Evolutionary conservation across 1,139 yeast genomes (phyloP).

Genomic region (Geotrichum klebahnii): DNA sequence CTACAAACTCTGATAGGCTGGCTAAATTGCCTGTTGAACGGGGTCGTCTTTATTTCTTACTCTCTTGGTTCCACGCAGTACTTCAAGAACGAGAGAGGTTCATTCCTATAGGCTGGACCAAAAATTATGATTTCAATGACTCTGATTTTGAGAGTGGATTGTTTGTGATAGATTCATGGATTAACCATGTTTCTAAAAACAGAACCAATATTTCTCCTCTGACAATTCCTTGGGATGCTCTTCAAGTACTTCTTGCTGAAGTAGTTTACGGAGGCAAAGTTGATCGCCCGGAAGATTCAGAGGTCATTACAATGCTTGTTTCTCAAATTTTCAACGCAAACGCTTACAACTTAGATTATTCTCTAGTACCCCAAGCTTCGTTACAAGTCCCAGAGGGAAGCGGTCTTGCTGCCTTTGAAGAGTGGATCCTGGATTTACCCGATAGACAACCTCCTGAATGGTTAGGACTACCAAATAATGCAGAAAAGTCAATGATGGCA

Average conservation of each 20-base stretch:
- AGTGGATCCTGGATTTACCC: slow-evolving; percentile 58
- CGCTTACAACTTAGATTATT: slow-evolving; percentile 41
- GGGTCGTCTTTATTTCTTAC: slow-evolving; percentile 49
- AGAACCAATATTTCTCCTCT: slow-evolving; percentile 48
- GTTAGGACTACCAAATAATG: slow-evolving; percentile 54
- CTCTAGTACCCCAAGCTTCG: slow-evolving; percentile 36
- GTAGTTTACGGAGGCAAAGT: slow-evolving; percentile 75
- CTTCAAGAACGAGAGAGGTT: slow-evolving; percentile 57
- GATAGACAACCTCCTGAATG: slow-evolving; percentile 58
- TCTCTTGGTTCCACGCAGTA: slow-evolving; percentile 68
- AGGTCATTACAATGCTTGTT: slow-evolving; percentile 36
- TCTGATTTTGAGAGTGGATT: slow-evolving; percentile 61
- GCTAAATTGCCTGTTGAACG: slow-evolving; percentile 44
- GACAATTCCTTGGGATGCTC: slow-evolving; percentile 54
- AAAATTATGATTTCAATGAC: slow-evolving; percentile 65
- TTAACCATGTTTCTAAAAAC: slow-evolving; percentile 35
- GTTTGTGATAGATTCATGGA: slow-evolving; percentile 45
- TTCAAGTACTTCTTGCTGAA: slow-evolving; percentile 50
- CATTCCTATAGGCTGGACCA: slow-evolving; percentile 60
- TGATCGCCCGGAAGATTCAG: slow-evolving; percentile 47
- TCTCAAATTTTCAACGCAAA: slow-evolving; percentile 36
- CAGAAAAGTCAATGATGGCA: slow-evolving; percentile 38
- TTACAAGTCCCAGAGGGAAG: slow-evolving; percentile 51
- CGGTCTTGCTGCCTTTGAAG: slow-evolving; percentile 38
- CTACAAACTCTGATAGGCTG: slow-evolving; percentile 29